phyloP scores from a whole-genome alignment of 2,329 filamentous ascomycete species.

The Epichloe bromicola region DNA sequence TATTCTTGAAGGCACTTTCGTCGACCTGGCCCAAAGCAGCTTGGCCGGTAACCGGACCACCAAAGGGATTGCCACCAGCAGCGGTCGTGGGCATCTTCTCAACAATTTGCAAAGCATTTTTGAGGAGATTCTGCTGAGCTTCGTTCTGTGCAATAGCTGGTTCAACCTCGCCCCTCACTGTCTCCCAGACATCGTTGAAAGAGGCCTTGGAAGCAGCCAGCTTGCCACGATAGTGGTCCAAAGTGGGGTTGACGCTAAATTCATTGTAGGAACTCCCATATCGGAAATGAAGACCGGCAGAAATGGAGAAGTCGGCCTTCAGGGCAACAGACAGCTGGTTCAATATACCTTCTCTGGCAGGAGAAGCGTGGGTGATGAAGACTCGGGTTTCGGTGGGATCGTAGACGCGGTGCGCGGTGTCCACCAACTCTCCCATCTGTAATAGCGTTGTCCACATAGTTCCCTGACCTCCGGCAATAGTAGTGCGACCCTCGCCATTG shows the following conservation, averaged over 20 bases:
- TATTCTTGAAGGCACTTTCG: conserved; percentile 99
- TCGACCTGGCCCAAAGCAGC: conserved; percentile 77
- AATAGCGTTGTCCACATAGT: conserved; percentile 99
- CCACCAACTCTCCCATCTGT: conserved; percentile 96
- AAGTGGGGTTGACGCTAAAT: conserved; percentile 94
- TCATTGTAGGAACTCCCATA: conserved; percentile 99
- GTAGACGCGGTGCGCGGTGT: conserved; percentile 96
- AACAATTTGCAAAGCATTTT: conserved; percentile 86
- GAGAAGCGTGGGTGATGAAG: conserved; percentile 93
- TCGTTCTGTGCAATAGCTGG: conserved; percentile 89
- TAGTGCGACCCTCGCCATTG: conserved; percentile 94
- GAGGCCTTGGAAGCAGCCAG: conserved; percentile 95
- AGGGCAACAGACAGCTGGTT: conserved; percentile 96
- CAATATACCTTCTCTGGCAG: conserved; percentile 86
- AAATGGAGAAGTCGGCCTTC: conserved; percentile 97
- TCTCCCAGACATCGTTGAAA: conserved; percentile 99
- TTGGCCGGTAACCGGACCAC: conserved; percentile 64
- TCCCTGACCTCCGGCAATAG: conserved; percentile 93
- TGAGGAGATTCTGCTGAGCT: conserved; percentile 80
- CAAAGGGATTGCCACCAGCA: conserved; percentile 93
- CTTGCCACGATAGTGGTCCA: conserved; percentile 98
- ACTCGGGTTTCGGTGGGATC: conserved; percentile 95
- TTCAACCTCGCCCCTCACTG: conserved; percentile 90
- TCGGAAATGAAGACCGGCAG: conserved; percentile 91
- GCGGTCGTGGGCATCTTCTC: conserved; percentile 95